A percentile compares a stretch with the other conserved stretches of the same genome.
phyloP scores from a whole-genome alignment of 2,329 filamentous ascomycete species.

The Neonectria punicea region DNA sequence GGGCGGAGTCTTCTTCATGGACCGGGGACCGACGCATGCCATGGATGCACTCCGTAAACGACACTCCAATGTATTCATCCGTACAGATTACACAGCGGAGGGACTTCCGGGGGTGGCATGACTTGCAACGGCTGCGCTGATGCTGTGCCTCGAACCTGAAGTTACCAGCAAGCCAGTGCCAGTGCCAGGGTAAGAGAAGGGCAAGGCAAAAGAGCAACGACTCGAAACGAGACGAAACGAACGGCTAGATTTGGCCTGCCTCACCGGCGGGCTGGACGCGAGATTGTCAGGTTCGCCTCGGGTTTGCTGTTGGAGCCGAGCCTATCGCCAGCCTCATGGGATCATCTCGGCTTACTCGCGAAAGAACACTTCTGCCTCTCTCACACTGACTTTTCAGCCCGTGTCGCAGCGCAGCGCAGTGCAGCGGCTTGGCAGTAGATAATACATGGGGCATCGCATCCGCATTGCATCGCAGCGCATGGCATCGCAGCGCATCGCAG shows the following conservation, averaged over 20 bases:
- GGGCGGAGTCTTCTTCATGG: slow-evolving; percentile 17
- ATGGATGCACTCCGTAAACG: neutral
- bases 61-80: neutral
- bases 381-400: slow-evolving; percentile 2
- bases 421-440: neutral
- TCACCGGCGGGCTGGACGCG: neutral
- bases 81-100: neutral
- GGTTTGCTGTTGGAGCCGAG: slow-evolving; percentile 11
- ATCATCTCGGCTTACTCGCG: neutral
- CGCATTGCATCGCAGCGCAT: neutral
- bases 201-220: slow-evolving; percentile 3
- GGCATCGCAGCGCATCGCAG: neutral
- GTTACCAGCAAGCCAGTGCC: neutral
- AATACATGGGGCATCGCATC: neutral
- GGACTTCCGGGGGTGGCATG: slow-evolving; percentile 39
- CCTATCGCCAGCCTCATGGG: slow-evolving; percentile 12
- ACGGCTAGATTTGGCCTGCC: slow-evolving; percentile 17
- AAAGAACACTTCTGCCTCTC: neutral
- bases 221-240: neutral
- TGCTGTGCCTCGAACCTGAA: slow-evolving; percentile 36
- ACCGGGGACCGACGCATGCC: slow-evolving; percentile 10
- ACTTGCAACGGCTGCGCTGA: slow-evolving; percentile 43
- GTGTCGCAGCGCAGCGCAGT: neutral
- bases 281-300: slow-evolving; percentile 22
- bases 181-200: neutral